Base-by-base conservation (phyloP, 2,329 filamentous ascomycete genomes). In the Tolypocladium pustulatum region DNA sequence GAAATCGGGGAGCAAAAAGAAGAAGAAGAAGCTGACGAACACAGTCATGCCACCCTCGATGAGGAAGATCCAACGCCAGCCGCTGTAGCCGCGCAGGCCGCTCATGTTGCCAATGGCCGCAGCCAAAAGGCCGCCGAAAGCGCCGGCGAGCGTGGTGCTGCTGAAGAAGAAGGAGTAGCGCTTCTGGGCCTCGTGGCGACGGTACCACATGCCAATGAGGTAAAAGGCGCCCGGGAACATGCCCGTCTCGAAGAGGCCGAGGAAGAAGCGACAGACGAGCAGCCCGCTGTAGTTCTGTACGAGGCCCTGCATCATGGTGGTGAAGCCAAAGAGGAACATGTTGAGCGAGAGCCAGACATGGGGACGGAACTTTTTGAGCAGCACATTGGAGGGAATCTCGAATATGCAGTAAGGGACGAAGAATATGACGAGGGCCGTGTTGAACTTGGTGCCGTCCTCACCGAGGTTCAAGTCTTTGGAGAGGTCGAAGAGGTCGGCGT, bases 111-210 rank as follows among this genome's bases (percentile, higher is more conserved):
- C 90, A 62, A 97, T 95, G 0, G 87, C 92, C 1, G 85, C 87
- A 0, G 92, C 92, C 5, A 97, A 79, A 1, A 97, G 80, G 2
- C 91, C 91, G 51, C 90, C 91, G 66, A 96, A 97, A 0, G 91
- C 89, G 37, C 89, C 89, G 1, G 89, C 89, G 4, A 93, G 76
- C 0, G 87, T 89, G 0, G 89, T 92, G 34, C 82, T 90, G 67
- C 83, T 86, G 78, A 97, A 97, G 79, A 97, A 97, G 78, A 97
- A 92, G 20, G 87, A 89, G 75, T 92, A 97, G 36, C 94, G 86
- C 67, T 91, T 90, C 73, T 97, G 93, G 2, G 92, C 91, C 74
- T 97, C 94, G 52, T 79, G 79, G 60, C 93, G 85, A 60, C 87
- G 86, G 67, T 97, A 99, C 91, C 89, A 95, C 86, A 93, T 93